phyloP scores from a whole-genome alignment of 148 eudicot species.

The Amaranthus palmeri region DNA sequence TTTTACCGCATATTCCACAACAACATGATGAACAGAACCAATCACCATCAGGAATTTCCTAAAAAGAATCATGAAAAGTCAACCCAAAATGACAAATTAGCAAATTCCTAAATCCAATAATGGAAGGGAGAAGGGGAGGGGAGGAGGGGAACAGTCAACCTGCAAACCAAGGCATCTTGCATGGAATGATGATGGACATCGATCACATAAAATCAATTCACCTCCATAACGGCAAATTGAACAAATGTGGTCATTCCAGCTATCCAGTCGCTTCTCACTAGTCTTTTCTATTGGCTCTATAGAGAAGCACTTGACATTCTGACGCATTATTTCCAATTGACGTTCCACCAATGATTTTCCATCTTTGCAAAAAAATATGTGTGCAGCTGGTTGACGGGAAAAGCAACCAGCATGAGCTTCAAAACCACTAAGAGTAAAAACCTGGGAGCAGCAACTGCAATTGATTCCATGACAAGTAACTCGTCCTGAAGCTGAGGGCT shows the following conservation, averaged over 20 bases:
- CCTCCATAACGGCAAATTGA: slow-evolving; percentile 85
- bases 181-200: slow-evolving; percentile 90
- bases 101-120: not conserved
- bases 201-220: slow-evolving; percentile 68
- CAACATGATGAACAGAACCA: slow-evolving; percentile 96
- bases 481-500: slow-evolving; percentile 44
- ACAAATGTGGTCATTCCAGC: slow-evolving; percentile 68
- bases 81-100: slow-evolving; percentile 11
- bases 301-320: slow-evolving; percentile 12
- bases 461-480: slow-evolving; percentile 65
- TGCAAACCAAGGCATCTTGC: slow-evolving; percentile 62
- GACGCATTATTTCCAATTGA: slow-evolving; percentile 49
- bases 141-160: slow-evolving; percentile 32
- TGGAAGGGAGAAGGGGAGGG: not conserved
- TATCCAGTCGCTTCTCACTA: slow-evolving; percentile 23
- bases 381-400: slow-evolving; percentile 48
- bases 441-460: slow-evolving; percentile 63
- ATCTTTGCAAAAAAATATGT: slow-evolving; percentile 60
- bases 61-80: slow-evolving; percentile 14
- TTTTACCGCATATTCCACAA: slow-evolving; percentile 65
- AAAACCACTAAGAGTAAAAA: slow-evolving; percentile 54
- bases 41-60: slow-evolving; percentile 87
- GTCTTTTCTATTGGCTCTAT: slow-evolving; percentile 21
- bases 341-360: slow-evolving; percentile 72
- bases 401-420: slow-evolving; percentile 74